Conservation (phyloP, 805 yeast species). For the Cyberlindnera euphorbiae region DNA sequence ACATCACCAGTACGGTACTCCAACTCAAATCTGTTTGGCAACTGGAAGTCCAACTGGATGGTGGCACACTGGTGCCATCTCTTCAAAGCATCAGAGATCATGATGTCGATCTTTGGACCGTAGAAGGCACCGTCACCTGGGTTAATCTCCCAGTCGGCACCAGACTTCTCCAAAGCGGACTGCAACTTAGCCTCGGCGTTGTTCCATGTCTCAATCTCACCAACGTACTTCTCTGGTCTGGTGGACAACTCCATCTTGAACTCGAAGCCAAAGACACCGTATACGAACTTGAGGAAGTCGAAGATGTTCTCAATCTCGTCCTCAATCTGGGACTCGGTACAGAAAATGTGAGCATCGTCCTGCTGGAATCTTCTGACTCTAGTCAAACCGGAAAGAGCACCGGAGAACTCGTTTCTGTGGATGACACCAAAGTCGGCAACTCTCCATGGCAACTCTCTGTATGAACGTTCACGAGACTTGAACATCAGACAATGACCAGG, state of each 20-base stretch:
- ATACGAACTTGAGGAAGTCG: slow-evolving; percentile 78
- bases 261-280: slow-evolving; percentile 90
- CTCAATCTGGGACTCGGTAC: slow-evolving; percentile 87
- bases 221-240: slow-evolving; percentile 94
- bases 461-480: slow-evolving; percentile 89
- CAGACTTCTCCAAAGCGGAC: slow-evolving; percentile 76
- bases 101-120: slow-evolving; percentile 94
- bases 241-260: slow-evolving; percentile 97
- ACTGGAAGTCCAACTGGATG: slow-evolving; percentile 96
- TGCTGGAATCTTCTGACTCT: slow-evolving; percentile 99
- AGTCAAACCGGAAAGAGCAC: slow-evolving; percentile 91
- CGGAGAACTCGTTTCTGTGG: slow-evolving; percentile 94
- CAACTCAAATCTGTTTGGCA: slow-evolving; percentile 89
- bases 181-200: slow-evolving; percentile 82
- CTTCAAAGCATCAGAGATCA: slow-evolving; percentile 87
- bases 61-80: slow-evolving; percentile 99
- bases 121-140: slow-evolving; percentile 97
- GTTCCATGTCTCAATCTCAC: slow-evolving; percentile 93
- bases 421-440: slow-evolving; percentile 97
- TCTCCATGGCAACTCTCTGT: slow-evolving; percentile 97
- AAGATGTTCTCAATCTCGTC: slow-evolving; percentile 77
- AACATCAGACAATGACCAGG: slow-evolving; percentile 92
- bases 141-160: slow-evolving; percentile 90
- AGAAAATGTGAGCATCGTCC: slow-evolving; percentile 98
- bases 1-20: slow-evolving; percentile 72